These are phyloP conservation scores for Effrenium voratum DNA, from an alignment of 73 alveolate genomes.

Conservation along the genomic window DNA sequence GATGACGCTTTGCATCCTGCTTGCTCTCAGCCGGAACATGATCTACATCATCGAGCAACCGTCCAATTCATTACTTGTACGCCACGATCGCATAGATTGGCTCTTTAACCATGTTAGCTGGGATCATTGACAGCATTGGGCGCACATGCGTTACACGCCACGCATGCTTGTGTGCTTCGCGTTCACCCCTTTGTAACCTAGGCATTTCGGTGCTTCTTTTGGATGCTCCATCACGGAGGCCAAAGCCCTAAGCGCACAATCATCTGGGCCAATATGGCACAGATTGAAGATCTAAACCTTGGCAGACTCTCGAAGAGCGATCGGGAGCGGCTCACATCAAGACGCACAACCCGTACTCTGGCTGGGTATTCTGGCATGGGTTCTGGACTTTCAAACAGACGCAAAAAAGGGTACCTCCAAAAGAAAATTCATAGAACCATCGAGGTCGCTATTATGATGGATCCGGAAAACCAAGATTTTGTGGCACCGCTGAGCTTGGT, in stretches of 20 bases:
- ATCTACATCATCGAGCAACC: conserved; percentile 1
- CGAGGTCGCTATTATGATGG: not conserved
- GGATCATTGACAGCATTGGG: not conserved
- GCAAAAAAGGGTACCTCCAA: not conserved
- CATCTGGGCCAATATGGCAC: not conserved
- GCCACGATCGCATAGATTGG: not conserved
- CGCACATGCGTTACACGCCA: not conserved
- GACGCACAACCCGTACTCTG: not conserved
- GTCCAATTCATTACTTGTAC: not conserved
- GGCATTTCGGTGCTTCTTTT: not conserved
- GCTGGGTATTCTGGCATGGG: not conserved
- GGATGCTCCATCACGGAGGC: conserved; percentile 19
- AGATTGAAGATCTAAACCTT: not conserved
- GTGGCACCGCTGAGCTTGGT: not conserved
- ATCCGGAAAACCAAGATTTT: not conserved
- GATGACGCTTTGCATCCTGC: not conserved
- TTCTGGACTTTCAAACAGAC: not conserved
- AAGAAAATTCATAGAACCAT: too few species aligned
- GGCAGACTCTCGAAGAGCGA: not conserved
- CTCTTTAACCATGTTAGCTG: not conserved
- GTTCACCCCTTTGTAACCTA: not conserved
- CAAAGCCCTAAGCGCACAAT: not conserved
- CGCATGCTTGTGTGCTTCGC: not conserved
- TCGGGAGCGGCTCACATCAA: not conserved
- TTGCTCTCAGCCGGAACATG: not conserved